These are phyloP conservation scores for Coemansia sp. DNA, from an alignment of 192 early-diverging fungal genomes.

Conservation along the genomic window DNA sequence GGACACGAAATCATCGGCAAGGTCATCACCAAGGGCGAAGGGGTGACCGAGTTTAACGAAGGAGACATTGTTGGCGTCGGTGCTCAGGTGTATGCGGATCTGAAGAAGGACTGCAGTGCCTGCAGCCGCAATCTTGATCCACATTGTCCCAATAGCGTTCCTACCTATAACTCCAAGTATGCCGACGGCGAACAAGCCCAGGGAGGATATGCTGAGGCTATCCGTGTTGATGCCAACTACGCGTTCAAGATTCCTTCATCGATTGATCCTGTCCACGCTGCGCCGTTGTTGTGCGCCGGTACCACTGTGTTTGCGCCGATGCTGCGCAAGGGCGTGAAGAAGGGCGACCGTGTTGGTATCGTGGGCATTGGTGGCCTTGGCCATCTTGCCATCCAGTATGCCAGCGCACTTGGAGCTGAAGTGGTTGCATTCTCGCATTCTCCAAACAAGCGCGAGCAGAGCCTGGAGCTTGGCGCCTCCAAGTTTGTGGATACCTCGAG, in stretches of 20 bases:
- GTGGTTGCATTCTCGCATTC: constrained; percentile 60
- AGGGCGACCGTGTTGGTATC: constrained; percentile 61
- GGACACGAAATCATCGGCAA: constrained; percentile 72
- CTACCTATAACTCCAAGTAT: constrained; percentile 59
- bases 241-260: constrained; percentile 61
- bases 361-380: constrained; percentile 63
- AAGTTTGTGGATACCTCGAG: constrained; percentile 50
- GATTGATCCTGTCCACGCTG: constrained; percentile 60
- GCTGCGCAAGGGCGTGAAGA: constrained; percentile 51
- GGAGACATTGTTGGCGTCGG: constrained; percentile 70
- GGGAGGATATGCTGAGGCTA: constrained; percentile 63
- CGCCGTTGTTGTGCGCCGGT: constrained; percentile 81
- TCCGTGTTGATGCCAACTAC: constrained; percentile 58
- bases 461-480: constrained; percentile 58
- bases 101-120: constrained; percentile 47
- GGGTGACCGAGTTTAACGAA: constrained; percentile 56
- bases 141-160: constrained; percentile 46
- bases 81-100: constrained; percentile 61
- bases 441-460: constrained; percentile 59
- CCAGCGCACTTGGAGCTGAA: constrained; percentile 49
- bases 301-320: constrained; percentile 74
- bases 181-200: constrained; percentile 53
- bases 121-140: constrained; percentile 54
- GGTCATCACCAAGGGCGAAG: constrained; percentile 58
- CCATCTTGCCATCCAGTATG: constrained; percentile 69